Evolutionary conservation across 1,284 basidiomycete genomes (phyloP), one percentile per base, ranked within the genome.

Genomic region (Coniophora puteana): DNA sequence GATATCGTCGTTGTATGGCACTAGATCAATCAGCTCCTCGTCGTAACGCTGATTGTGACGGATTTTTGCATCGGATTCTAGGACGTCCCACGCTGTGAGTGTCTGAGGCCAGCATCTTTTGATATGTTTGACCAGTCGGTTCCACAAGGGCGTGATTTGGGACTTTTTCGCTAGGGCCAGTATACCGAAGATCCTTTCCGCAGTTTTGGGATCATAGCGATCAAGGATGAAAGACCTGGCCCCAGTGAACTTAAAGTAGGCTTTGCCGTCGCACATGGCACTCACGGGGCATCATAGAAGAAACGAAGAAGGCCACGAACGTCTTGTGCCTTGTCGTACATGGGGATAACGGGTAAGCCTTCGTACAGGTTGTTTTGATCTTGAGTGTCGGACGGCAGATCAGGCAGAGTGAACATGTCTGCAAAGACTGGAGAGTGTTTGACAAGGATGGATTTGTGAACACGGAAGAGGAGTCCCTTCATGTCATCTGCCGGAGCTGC

Each of bases 381-480:
- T n/a, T n/a, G n/a, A n/a, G n/a, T n/a, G n/a, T n/a, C 30, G 16
- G 35, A 39, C 13, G 39, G 20, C 16, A 54, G 53, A 42, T 79
- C 80, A 5, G 41, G 40, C 18, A 42, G 27, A 6, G 16, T 25
- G 28, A 42, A 42, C 41, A 42, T 43, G 23, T 42, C 41, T 6
- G 41, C 40, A 31, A 42, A 42, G 4, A 42, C 40, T 20, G 8
- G 14, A n/a, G 41, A 42, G 25, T 42, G 41, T 16, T 20, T 16
- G n/a, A 8, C 41, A 5, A 42, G 39, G 17, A 42, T 28, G 3
- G 40, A 42, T 23, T 42, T 42, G 21, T 42, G 41, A 11, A 42
- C 40, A 14, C 27, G 23, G 20, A 42, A 42, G 22, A 28, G 61
- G 3, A n/a, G n/a, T n/a, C n/a, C 39, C 27, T 27, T 20, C 1